Evolutionary conservation across 805 yeast genomes (phyloP), one percentile per base, ranked within the genome.

Genomic region (Candida nanaspora): DNA sequence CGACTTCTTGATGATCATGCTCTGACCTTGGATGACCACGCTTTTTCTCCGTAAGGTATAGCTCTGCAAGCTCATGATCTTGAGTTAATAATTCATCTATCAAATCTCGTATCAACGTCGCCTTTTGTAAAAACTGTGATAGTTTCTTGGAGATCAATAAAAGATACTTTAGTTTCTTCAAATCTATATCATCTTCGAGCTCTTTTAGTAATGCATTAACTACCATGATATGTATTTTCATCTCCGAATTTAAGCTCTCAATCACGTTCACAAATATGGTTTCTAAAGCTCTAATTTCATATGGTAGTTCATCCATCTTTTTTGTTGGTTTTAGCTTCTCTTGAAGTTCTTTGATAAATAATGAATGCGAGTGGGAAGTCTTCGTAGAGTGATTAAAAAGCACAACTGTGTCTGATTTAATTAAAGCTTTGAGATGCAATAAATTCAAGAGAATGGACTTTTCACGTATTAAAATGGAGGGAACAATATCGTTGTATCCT

Each of bases 231-330:
- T 86, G 93, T 6, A 86, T 87, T 50, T 82, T 82, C 84, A 89
- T 79, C 56, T 93, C 98, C 1, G 89, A 80, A 36, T 82, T 81
- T 37, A 93, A 64, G 45, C 87, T 84, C 1, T 84, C 72, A 30
- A 87, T 72, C 2, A 86, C 95, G 39, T 85, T 81, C 25, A 86
- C 78, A 46, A 93, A 73, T 8, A 93, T 83, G 0, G 94, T 80
- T 54, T 93, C 98, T 31, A 93, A 57, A 0, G 97, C 98, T 37
- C 95, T 68, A 54, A 89, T 80, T 55, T 93, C 98, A 59, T 88
- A 93, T 0, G 96, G 91, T 16, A 87, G 65, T 2, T 61, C 50
- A 14, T 57, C 59, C 4, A 49, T 52, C 14, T 61, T 61, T 3
- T 59, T 55, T 7, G 51, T 56, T 6, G 62, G 53, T 23, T 59